A percentile compares a stretch with the other conserved stretches of the same genome.
Evolutionary conservation across 1,284 basidiomycete species (phyloP).

Genomic region (Sanghuangporus weigelae): DNA sequence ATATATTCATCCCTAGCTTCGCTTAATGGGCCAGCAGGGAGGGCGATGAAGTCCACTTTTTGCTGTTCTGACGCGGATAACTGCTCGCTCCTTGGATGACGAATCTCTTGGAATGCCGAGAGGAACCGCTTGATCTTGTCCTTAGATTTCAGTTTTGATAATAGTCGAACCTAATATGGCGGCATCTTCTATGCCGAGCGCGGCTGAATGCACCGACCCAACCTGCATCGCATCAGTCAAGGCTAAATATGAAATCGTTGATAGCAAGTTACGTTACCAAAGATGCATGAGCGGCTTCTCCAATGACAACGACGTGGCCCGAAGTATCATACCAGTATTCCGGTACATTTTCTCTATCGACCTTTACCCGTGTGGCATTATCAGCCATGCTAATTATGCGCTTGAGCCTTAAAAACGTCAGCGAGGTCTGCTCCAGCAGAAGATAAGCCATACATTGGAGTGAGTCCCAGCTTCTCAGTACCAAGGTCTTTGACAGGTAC

Average conservation of each 20-base stretch:
- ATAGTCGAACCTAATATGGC: conserved; percentile 49
- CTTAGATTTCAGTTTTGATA: conserved; percentile 43
- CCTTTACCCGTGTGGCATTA: background rate
- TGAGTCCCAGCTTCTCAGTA: background rate
- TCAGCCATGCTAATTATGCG: background rate
- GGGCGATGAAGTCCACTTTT: background rate
- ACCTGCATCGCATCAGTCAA: background rate
- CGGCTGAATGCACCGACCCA: background rate
- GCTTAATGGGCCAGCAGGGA: conserved; percentile 28
- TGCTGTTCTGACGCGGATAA: conserved; percentile 20
- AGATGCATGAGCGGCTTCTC: conserved; percentile 44
- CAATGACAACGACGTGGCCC: conserved; percentile 37
- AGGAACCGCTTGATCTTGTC: conserved; percentile 49
- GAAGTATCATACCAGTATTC: conserved; percentile 49
- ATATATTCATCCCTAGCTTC: conserved; percentile 32
- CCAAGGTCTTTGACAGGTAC: background rate
- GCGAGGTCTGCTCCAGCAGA: background rate
- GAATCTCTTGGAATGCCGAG: conserved; percentile 46
- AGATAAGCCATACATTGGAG: background rate
- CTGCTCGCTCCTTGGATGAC: conserved; percentile 33
- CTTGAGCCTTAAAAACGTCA: background rate
- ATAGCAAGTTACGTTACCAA: conserved; percentile 25
- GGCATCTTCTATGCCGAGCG: conserved; percentile 43
- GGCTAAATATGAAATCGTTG: background rate
- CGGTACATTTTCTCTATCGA: background rate